Evolutionary conservation across 768 basidiomycete genomes (phyloP), one percentile per base, ranked within the genome.

Genomic region (Tricholoma sp.): DNA sequence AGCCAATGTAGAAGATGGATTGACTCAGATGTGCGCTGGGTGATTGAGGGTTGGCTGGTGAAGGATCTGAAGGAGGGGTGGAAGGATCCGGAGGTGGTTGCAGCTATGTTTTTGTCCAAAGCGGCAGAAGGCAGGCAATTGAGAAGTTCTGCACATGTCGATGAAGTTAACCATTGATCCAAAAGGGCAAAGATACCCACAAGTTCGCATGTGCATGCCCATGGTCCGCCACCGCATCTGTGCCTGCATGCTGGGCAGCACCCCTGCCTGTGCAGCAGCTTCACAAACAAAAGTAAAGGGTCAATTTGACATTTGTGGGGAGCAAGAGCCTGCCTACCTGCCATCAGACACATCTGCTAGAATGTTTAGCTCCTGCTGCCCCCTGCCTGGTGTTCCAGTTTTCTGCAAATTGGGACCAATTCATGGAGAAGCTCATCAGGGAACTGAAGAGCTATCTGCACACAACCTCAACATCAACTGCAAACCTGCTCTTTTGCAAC

Each of bases 341-440:
- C 95, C 97, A 70, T 98, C 98, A 4, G 95, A 96, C 18, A 94
- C 98, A 71, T 99, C 96, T 11, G 95, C 96, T n/a, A 98, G 79
- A 54, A 65, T 60, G 44, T 66, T 65, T 18, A 66, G 58, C 48
- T 66, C 65, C 50, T 49, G 18, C 49, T 58, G 28, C 31, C 59
- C 53, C 63, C 63, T n/a, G 62, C 50, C 28, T 64, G 70, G 2
- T 66, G 65, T 65, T 86, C 89, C 36, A 99, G 77, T 4, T 72
- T 66, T 37, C 82, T 78, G 67, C 86, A 94, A 28, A 98, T 86
- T 2, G 86, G 85, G 13, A 98, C 94, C 1, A 93, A 93, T 61
- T 90, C 85, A 31, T 82, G 82, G 10, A 99, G 72, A 18, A 98
- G 81, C 67, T 96, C 91, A 68, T 99, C 97, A 0, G 97, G 96